Conservation (phyloP, 345 rosid genomes). For the Eucalyptus fibrosa region DNA sequence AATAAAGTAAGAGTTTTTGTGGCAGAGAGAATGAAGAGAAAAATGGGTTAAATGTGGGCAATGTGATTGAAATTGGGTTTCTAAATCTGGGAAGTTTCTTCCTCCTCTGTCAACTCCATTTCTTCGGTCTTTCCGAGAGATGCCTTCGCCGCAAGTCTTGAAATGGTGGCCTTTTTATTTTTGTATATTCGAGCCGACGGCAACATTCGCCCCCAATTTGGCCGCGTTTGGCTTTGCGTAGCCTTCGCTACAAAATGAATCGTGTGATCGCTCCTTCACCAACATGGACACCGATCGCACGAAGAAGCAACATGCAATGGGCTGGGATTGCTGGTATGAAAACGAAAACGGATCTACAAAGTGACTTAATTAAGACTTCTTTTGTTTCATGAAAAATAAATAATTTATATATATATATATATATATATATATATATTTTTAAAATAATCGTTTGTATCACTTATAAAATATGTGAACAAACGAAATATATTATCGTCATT, state of each 20-base stretch:
- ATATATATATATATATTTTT: no score
- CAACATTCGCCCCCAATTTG: background rate
- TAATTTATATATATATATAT: no score
- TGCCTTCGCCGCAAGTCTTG: background rate
- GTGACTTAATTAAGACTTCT: background rate
- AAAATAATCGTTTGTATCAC: rapidly evolving
- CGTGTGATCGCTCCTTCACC: background rate
- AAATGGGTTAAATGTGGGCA: background rate
- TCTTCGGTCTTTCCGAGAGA: background rate
- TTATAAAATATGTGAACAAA: no score
- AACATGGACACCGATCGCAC: background rate
- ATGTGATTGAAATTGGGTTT: background rate
- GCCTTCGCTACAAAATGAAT: background rate
- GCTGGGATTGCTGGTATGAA: background rate
- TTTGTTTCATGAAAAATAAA: rapidly evolving
- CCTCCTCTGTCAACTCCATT: background rate
- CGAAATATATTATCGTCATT: rapidly evolving
- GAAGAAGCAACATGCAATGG: background rate
- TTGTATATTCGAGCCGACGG: background rate
- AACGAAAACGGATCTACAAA: background rate
- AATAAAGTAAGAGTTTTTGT: background rate
- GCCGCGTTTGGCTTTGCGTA: background rate
- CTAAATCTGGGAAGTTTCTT: background rate
- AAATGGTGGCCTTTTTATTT: background rate
- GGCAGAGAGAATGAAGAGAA: background rate